Conservation (phyloP, 352 stramenopile species). For the Globisporangium sylvaticum region DNA sequence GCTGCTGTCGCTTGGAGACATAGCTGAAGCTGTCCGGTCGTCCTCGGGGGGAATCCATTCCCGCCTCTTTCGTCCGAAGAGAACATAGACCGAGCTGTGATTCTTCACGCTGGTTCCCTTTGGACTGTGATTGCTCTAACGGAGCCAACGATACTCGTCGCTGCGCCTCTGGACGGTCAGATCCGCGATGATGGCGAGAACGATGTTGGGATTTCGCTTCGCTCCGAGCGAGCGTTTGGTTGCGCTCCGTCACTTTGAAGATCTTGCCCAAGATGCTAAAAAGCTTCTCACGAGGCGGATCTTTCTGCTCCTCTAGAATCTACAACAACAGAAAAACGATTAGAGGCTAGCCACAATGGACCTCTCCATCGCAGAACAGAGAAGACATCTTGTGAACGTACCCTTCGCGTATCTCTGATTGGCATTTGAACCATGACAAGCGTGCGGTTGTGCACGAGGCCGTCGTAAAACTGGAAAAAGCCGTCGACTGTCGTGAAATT, state of each 20-base stretch:
- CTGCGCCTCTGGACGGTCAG: not conserved
- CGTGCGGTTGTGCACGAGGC: slow-evolving; percentile 51
- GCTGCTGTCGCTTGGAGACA: not conserved
- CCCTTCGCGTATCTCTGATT: slow-evolving; percentile 69
- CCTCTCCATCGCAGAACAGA: not conserved
- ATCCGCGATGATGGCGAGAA: not conserved
- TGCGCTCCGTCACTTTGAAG: slow-evolving; percentile 67
- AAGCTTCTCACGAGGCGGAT: slow-evolving; percentile 62
- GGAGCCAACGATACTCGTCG: not conserved
- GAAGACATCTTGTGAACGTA: slow-evolving; percentile 14
- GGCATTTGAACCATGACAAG: slow-evolving; percentile 72
- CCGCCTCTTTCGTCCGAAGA: not conserved
- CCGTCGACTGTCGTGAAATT: slow-evolving; percentile 74
- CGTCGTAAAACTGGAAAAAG: slow-evolving; percentile 61
- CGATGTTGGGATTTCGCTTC: not conserved
- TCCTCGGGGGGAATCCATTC: not conserved
- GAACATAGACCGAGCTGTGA: too few relatives aligned
- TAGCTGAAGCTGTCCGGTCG: not conserved
- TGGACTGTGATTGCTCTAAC: not conserved
- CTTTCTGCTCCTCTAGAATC: slow-evolving; percentile 68
- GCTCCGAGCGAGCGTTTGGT: slow-evolving; percentile 29
- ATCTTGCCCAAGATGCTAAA: slow-evolving; percentile 72
- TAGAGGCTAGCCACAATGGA: not conserved
- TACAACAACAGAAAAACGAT: slow-evolving; percentile 14
- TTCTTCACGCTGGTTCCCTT: not conserved